Conservation (phyloP, 179 eudicot genomes). For the Camellia oleifera region DNA sequence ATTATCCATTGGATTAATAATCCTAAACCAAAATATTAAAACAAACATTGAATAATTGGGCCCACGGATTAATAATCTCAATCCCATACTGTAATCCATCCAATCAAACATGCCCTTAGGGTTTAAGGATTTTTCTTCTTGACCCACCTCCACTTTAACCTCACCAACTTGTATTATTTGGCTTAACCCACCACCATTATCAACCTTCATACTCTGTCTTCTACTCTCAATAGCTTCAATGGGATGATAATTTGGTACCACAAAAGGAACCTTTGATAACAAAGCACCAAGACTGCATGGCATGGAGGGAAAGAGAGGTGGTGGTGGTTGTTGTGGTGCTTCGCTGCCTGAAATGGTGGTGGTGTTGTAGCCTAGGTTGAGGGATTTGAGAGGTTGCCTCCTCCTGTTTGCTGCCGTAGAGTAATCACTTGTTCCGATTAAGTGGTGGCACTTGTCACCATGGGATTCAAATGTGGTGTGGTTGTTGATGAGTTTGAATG, state of each 20-base stretch:
- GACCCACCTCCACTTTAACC: conserved; percentile 25
- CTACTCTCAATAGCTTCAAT: conserved; percentile 8
- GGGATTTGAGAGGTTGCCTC: conserved; percentile 23
- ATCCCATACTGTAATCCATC: too few species aligned
- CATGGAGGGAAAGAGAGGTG: conserved; percentile 29
- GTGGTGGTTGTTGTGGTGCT: conserved; percentile 37
- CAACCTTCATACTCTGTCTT: conserved; percentile 10
- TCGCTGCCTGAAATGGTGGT: conserved; percentile 22
- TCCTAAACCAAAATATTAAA: too few species aligned
- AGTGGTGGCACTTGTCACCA: conserved; percentile 21
- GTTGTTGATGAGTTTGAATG: conserved; percentile 22
- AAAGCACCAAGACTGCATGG: conserved; percentile 31
- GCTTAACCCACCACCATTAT: background rate
- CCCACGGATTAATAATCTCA: too few species aligned
- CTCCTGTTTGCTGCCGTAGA: conserved; percentile 10
- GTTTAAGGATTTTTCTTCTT: conserved; percentile 26
- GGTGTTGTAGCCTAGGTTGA: conserved; percentile 31
- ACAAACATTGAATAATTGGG: too few species aligned
- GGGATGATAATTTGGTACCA: conserved; percentile 9
- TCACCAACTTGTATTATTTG: conserved; percentile 5
- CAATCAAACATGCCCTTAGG: background rate
- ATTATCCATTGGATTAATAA: too few species aligned
- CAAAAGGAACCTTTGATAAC: conserved; percentile 13
- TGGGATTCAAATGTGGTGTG: conserved; percentile 10
- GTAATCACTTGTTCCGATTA: conserved; percentile 26